Evolutionary conservation across 1,139 yeast genomes (phyloP).

Genomic region (Yamadazyma pseudoaaseri): DNA sequence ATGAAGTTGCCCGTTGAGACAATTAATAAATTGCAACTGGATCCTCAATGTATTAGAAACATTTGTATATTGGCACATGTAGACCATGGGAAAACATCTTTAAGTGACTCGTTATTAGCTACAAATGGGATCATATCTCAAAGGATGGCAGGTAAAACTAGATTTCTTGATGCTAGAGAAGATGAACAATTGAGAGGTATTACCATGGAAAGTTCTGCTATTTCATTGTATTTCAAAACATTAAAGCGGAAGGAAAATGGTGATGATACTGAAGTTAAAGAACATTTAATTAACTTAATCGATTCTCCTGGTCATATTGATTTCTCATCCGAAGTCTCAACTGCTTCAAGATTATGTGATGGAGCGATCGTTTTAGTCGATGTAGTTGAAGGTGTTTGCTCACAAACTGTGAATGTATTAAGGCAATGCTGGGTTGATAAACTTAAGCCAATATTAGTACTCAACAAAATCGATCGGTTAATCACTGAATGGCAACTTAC

Average conservation of each 20-base stretch:
- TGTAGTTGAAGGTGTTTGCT: conserved; percentile 97
- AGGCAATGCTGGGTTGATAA: conserved; percentile 97
- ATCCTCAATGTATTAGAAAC: conserved; percentile 73
- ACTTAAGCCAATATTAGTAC: conserved; percentile 82
- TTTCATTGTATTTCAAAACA: conserved; percentile 77
- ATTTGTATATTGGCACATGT: conserved; percentile 97
- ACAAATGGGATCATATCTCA: conserved; percentile 96
- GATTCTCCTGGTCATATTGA: conserved; percentile 99
- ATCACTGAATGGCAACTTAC: conserved; percentile 78
- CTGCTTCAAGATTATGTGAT: conserved; percentile 93
- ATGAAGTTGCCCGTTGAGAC: conserved; percentile 63
- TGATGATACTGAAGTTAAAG: conserved; percentile 51
- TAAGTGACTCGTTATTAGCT: conserved; percentile 89
- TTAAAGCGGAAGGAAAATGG: conserved; percentile 39
- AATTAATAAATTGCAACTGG: conserved; percentile 63
- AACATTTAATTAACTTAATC: conserved; percentile 84
- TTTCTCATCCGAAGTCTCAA: conserved; percentile 92
- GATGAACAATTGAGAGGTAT: conserved; percentile 97
- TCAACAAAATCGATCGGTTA: conserved; percentile 89
- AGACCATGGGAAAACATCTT: conserved; percentile 96
- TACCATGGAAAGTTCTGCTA: conserved; percentile 96
- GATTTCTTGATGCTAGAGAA: conserved; percentile 89
- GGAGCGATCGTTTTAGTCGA: conserved; percentile 95
- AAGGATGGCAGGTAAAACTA: conserved; percentile 89
- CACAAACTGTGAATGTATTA: conserved; percentile 91